Percentiles rank a stretch among this genome's conserved stretches.
phyloP scores from a whole-genome alignment of 169 alveolate genomes.

The Miamiensis avidus region DNA sequence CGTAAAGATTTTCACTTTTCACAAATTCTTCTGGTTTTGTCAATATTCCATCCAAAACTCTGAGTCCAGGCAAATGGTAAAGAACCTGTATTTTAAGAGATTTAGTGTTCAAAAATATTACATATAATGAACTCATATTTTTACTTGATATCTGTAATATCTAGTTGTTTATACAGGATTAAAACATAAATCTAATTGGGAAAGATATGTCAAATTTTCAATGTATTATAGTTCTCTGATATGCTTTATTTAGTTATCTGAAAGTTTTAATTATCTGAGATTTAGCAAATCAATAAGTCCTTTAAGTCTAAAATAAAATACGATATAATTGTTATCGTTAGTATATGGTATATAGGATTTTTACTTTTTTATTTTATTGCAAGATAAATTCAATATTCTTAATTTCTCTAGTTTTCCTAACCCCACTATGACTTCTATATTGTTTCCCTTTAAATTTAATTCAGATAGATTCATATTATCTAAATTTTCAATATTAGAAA shows the following conservation, averaged over 20 bases:
- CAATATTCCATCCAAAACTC: constrained; percentile 73
- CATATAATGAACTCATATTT: constrained; percentile 7
- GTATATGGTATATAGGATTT: no score
- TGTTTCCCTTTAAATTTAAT: constrained; percentile 64
- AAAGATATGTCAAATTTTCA: constrained; percentile 68
- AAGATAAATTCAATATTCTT: constrained; percentile 66
- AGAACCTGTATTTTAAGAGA: constrained; percentile 35
- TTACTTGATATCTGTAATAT: constrained; percentile 55
- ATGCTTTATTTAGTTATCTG: constrained; percentile 60
- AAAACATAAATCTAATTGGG: constrained; percentile 72
- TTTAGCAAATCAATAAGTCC: constrained; percentile 64
- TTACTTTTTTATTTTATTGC: constrained; percentile 53
- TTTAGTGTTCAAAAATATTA: constrained; percentile 20
- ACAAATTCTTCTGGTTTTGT: constrained; percentile 78
- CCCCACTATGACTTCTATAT: constrained; percentile 57
- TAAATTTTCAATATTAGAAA: constrained; percentile 70
- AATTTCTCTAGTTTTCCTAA: constrained; percentile 55
- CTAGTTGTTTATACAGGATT: constrained; percentile 70
- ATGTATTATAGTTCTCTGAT: constrained; percentile 60
- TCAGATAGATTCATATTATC: constrained; percentile 69
- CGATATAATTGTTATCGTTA: no score
- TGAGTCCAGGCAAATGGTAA: constrained; percentile 75
- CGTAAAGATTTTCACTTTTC: constrained; percentile 83
- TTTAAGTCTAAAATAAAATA: constrained; percentile 46
- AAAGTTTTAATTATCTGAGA: constrained; percentile 60